Base-by-base conservation (phyloP, 2,329 filamentous ascomycete species). In the Cryphonectria radicalis region DNA sequence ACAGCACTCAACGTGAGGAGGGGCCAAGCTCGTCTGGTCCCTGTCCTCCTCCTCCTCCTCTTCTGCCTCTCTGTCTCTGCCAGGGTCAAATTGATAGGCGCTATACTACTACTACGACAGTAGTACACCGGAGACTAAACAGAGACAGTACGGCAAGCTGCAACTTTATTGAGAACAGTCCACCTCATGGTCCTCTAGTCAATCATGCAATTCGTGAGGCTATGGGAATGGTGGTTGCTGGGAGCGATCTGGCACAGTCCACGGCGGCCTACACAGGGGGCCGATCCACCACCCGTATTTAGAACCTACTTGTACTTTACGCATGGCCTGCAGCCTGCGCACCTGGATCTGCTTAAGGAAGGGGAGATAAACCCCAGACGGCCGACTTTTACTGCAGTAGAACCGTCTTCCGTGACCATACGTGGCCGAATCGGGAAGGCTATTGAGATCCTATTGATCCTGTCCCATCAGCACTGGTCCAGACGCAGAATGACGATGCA, bases 271-370 rank as follows among this genome's bases (percentile, higher is more conserved):
- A 14, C 53, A 57, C 53, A 55, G 28, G 28, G 46, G 55, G 55
- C 55, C 55, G 55, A 32, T 59, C 55, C 25, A 59, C 55, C 55
- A 35, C 55, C 55, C 55, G 55, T 32, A 19, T 59, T 59, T 32
- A 59, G 55, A 59, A 57, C 25, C 55, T 59, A 50, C 46, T 40
- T 40, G 17, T 8, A 50, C 46, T 50, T n/a, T n/a, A 17, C 28
- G 13, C 25, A 17, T 35, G 28, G 28, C 7, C 55, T 32, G 28
- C 14, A 19, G 55, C 50, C 50, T 55, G 50, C n/a, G 50, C 22
- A 25, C 50, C 50, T 55, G 50, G 50, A 55, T 55, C n/a, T 55
- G 22, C 46, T 50, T 22, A 17, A 57, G 25, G 53, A 57, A 32
- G 25, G 53, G 53, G 25, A 28, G 11, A 59, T 28, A 50, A n/a